Evolutionary conservation across 2,329 filamentous ascomycete genomes (phyloP).

Genomic region (Cercospora beticola): DNA sequence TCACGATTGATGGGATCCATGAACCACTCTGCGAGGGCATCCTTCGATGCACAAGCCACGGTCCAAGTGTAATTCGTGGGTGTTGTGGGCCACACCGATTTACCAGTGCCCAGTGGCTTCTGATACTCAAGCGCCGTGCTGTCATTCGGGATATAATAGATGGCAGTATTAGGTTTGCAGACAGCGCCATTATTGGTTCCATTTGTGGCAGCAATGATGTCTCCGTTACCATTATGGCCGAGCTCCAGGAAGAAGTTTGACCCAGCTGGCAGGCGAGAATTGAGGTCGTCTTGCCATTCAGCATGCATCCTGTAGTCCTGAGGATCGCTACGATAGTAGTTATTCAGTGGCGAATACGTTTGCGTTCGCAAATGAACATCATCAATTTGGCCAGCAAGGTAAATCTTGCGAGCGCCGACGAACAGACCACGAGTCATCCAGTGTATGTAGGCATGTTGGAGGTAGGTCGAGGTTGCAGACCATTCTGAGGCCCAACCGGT

Average conservation of each 20-base stretch:
- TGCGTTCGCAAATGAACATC: slow-evolving; percentile 13
- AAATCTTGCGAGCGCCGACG: slow-evolving; percentile 12
- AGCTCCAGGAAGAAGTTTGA: slow-evolving; percentile 12
- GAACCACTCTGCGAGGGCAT: slow-evolving; percentile 7
- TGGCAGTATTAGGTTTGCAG: slow-evolving; percentile 12
- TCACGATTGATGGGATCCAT: slow-evolving; percentile 11
- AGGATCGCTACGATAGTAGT: slow-evolving; percentile 10
- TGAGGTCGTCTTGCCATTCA: slow-evolving; percentile 9
- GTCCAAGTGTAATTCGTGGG: slow-evolving; percentile 9
- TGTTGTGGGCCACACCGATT: slow-evolving; percentile 4
- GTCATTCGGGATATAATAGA: slow-evolving; percentile 9
- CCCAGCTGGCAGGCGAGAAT: slow-evolving; percentile 6
- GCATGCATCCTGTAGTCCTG: slow-evolving; percentile 13
- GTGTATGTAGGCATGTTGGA: slow-evolving; percentile 16
- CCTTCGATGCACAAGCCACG: slow-evolving; percentile 4
- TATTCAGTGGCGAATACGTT: slow-evolving; percentile 6
- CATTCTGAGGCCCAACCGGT: slow-evolving; percentile 15
- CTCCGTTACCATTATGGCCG: slow-evolving; percentile 15
- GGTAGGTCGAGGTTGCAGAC: slow-evolving; percentile 8
- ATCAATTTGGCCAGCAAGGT: slow-evolving; percentile 9
- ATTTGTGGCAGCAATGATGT: slow-evolving; percentile 10
- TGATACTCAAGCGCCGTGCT: slow-evolving; percentile 9
- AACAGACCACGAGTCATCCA: slow-evolving; percentile 17
- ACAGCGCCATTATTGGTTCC: not conserved
- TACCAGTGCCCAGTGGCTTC: slow-evolving; percentile 10